Percentiles rank a stretch among this genome's conserved stretches.
Conservation (phyloP, 257 asterid genomes). For the Phtheirospermum japonicum region DNA sequence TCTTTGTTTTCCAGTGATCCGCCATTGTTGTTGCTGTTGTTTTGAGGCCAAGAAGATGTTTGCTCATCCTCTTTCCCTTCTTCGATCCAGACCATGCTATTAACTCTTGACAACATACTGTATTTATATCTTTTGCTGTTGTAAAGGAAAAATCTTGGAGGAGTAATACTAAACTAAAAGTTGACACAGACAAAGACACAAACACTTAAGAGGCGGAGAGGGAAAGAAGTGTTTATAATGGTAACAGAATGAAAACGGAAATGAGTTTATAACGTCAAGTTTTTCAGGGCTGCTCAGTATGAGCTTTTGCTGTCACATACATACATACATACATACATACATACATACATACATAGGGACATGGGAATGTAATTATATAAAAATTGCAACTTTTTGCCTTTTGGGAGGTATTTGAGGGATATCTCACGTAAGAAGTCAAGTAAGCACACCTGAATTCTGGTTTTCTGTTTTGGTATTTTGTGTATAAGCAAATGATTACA, state of each 20-base stretch:
- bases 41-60: conserved; percentile 52
- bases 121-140: no score
- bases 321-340: no score
- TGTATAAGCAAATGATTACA: conserved; percentile 37
- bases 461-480: conserved; percentile 26
- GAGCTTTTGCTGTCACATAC: no score
- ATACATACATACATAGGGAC: no score
- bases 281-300: conserved; percentile 28
- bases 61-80: conserved; percentile 48
- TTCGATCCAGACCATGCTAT: conserved; percentile 71
- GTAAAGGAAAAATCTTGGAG: no score
- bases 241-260: neutral
- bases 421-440: conserved; percentile 31
- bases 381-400: conserved; percentile 12
- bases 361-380: neutral
- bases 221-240: conserved; percentile 21
- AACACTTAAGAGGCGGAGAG: conserved; percentile 11
- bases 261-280: conserved; percentile 31
- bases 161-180: no score
- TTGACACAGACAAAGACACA: neutral
- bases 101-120: conserved; percentile 57
- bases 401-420: conserved; percentile 21
- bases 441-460: conserved; percentile 27
- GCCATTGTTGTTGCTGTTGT: conserved; percentile 28
- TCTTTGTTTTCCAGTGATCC: conserved; percentile 30